phyloP scores from a whole-genome alignment of 768 basidiomycete genomes.

The Lactifluus pinguis region DNA sequence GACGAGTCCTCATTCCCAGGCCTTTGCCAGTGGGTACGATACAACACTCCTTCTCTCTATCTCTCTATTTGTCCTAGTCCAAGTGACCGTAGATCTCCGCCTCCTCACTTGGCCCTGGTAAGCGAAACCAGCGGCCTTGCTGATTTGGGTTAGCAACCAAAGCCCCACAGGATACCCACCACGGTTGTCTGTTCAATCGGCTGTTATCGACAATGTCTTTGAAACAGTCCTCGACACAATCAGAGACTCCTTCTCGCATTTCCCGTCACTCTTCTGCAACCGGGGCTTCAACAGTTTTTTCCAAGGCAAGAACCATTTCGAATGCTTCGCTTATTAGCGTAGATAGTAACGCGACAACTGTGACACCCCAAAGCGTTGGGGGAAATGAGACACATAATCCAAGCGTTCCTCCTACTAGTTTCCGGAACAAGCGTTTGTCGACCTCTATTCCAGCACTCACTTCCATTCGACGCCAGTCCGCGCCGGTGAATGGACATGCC shows the following conservation, averaged over 20 bases:
- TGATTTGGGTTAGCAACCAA: neutral
- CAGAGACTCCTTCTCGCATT: conserved; percentile 48
- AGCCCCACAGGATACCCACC: neutral
- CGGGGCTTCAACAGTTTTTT: conserved; percentile 29
- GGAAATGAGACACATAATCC: conserved; percentile 10
- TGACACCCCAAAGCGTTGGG: conserved; percentile 26
- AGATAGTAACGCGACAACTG: conserved; percentile 37
- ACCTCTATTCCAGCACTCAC: conserved; percentile 21
- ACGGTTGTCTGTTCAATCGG: neutral
- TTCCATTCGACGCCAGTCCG: conserved; percentile 21
- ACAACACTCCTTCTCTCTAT: neutral
- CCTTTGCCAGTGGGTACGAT: neutral
- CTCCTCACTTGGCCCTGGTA: neutral
- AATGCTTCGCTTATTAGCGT: conserved; percentile 38
- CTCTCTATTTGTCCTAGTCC: neutral
- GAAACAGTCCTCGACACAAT: conserved; percentile 28
- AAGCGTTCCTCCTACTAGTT: conserved; percentile 31
- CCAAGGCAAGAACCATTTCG: conserved; percentile 47
- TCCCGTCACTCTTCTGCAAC: conserved; percentile 39
- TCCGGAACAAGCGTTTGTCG: conserved; percentile 29
- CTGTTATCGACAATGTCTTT: conserved; percentile 5
- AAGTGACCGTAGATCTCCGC: neutral
- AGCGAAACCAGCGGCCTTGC: neutral
- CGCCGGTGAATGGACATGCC: conserved; percentile 17
- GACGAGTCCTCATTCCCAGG: neutral